These are phyloP conservation scores for Backusella tarrabulga DNA, from an alignment of 192 early-diverging fungal genomes.

Conservation along the genomic window DNA sequence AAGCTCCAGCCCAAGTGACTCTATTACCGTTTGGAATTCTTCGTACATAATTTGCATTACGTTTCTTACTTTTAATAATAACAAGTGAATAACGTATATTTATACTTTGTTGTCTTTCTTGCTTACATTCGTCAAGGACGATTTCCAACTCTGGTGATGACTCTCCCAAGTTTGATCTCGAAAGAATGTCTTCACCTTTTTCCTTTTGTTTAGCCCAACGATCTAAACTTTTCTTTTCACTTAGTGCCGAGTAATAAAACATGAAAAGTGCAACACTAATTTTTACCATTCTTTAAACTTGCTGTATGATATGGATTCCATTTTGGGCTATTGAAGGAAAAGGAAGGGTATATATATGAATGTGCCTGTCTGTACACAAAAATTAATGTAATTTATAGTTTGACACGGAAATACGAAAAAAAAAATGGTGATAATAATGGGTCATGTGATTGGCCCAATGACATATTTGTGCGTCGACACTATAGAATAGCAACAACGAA, in stretches of 20 bases:
- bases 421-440: neutral
- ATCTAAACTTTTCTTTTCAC: constrained; percentile 8
- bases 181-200: constrained; percentile 3
- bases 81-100: neutral
- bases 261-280: neutral
- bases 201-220: constrained; percentile 9
- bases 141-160: neutral
- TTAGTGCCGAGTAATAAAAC: neutral
- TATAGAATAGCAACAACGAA: neutral
- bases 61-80: neutral
- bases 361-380: neutral
- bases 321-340: neutral
- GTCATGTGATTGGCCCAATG: neutral
- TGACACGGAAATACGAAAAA: neutral
- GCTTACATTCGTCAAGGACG: constrained; percentile 11
- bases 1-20: neutral
- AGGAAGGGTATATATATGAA: neutral
- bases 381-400: neutral
- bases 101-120: neutral
- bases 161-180: neutral
- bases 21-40: neutral
- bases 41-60: constrained; percentile 10
- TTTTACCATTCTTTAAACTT: constrained; percentile 6
- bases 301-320: constrained; percentile 6
- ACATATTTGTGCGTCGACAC: neutral